Evolutionary conservation across 768 basidiomycete species (phyloP), one percentile per base, ranked within the genome.

Genomic region (Clitopilus hobsonii): DNA sequence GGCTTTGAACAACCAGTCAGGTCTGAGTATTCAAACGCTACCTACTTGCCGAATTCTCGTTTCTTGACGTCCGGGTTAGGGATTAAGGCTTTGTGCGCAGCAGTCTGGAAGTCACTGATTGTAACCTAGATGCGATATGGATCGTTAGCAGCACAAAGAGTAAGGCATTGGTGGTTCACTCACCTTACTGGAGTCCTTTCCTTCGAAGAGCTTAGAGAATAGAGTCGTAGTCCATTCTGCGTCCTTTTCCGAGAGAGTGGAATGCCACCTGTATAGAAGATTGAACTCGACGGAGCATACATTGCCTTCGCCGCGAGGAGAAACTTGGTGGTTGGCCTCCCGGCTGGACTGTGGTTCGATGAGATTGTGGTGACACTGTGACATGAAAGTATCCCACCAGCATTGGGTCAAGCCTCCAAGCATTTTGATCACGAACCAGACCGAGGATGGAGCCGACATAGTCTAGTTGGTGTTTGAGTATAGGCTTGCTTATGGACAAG

Each of bases 201-300:
- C 71, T 1, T 67, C 59, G 45, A 86, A 81, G 24, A 77, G 30
- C 18, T 65, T 58, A 10, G 66, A 65, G 65, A 91, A 82, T n/a
- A 70, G 29, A 1, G 61, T 59, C 48, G 78, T 72, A 5, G 80
- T 74, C 86, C 86, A 88, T 45, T 72, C 54, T 0, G 77, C 74
- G 65, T 90, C 86, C 45, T 74, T 58, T 50, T 71, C 64, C 6
- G 82, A 83, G 1, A 87, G 63, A 1, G 84, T 75, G 18, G 88
- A 72, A 61, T 90, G 88, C 88, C 88, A 90, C 51, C 79, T 54
- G 67, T 82, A 82, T 20, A 82, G 67, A 2, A 81, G 69, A 59
- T 82, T 91, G 73, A 92, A 91, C 68, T 92, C 91, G 28, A 90
- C 65, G 0, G 89, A 89, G 55, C 83, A 81, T 30, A 81, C 83